Evolutionary conservation across 345 rosid species (phyloP), one percentile per base, ranked within the genome.

Genomic region (thale cress (Arabidopsis thaliana)): DNA sequence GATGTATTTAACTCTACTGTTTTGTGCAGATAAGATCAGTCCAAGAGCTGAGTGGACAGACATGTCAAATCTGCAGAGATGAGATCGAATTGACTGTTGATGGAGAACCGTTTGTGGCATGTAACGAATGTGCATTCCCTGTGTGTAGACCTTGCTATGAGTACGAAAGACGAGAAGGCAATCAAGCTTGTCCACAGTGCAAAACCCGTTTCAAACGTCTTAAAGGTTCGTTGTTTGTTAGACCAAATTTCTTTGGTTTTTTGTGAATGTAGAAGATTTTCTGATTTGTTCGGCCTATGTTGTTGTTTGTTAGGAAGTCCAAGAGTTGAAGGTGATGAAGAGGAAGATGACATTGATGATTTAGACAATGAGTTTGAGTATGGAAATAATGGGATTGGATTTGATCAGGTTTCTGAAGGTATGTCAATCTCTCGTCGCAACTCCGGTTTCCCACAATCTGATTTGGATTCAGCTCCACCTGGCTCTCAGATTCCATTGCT

Each of bases 71-170:
- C 69, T 95, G 99, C 75, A 91, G 90, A 60, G 99, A 95, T 32
- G 98, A 89, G 82, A 85, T 95, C 20, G 98, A 93, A 79, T 53
- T 95, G 62, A 85, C 94, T 0, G 91, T 83, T 8, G 88, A 84
- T 44, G 96, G 97, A 45, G 99, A 95, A 80, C 85, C 82, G 7
- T 95, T 95, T 38, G 97, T 95, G 74, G 99, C 99, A 12, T 95
- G 99, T 86, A 95, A 95, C 33, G 99, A 95, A 81, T 95, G 99
- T 80, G 99, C 97, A 60, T 95, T 92, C 85, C 99, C 99, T 38
- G 98, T 93, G 13, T 95, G 99, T 78, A 84, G 97, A 79, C 91
- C 94, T 59, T 95, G 99, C 84, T 95, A 93, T 67, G 97, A 90
- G 81, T 95, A 95, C 11, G 99, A 95, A 80, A 87, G 99, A 82